phyloP scores from a whole-genome alignment of 1,284 basidiomycete species.

The Marasmius tenuissimus region DNA sequence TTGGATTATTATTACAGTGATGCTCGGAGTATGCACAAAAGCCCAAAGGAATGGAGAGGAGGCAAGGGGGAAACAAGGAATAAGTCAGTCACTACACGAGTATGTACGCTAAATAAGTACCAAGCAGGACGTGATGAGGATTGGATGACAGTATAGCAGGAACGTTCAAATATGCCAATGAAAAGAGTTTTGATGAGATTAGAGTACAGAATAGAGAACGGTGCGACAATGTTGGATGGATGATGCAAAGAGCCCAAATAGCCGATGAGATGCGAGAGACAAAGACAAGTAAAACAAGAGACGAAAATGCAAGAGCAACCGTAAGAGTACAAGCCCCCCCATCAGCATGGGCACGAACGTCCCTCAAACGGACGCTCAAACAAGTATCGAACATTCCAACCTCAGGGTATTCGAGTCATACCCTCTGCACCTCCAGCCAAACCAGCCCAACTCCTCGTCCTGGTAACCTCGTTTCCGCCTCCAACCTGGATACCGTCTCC shows the following conservation, averaged over 20 bases:
- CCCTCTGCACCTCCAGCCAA: constrained; percentile 6
- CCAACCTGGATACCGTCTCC: not conserved
- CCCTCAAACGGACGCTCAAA: not conserved
- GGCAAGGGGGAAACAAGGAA: not conserved
- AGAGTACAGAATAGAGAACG: not conserved
- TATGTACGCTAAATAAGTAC: not conserved
- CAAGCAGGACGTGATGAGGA: not conserved
- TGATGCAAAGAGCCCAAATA: not conserved
- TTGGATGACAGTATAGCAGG: not conserved
- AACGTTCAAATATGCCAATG: not conserved
- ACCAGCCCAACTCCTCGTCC: constrained; percentile 15
- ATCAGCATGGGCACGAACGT: not conserved
- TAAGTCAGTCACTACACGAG: constrained; percentile 1
- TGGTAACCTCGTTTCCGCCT: not conserved
- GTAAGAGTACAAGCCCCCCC: not conserved
- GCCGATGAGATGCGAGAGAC: not conserved
- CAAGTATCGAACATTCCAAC: not conserved
- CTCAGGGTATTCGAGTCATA: not conserved
- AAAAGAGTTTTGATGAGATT: not conserved
- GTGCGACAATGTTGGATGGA: not conserved
- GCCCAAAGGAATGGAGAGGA: not conserved
- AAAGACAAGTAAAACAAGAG: not conserved
- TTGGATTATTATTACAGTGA: not conserved
- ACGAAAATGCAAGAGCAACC: not conserved
- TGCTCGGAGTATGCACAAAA: not conserved